Base-by-base conservation (phyloP, 2,329 filamentous ascomycete genomes). In the Alternaria triticimaculans region DNA sequence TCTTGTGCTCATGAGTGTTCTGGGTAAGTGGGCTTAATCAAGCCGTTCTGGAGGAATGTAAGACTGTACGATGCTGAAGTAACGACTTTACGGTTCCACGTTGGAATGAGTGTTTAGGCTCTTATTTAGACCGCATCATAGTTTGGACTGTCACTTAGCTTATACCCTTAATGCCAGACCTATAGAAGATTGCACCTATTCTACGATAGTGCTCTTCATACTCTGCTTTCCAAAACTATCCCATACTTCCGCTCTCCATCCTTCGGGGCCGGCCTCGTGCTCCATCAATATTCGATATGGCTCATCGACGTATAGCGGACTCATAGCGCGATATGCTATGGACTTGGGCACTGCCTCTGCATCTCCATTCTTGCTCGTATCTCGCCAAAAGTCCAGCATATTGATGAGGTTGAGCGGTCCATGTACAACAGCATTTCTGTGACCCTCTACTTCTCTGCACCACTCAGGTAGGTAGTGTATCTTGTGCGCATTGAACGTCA, bases 401-500 rank as follows among this genome's bases (percentile, higher is more conserved):
- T 78, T 75, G 49, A 79, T 90, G 43, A 97, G 85, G 2, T 89
- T 89, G 59, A 99, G 82, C 1, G 96, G 95, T 0, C 96, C 96
- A 75, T 98, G 96, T 57, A 98, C 92, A 9, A 99, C 86, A 25
- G 93, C 83, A 64, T 89, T 87, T 3, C 86, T 85, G 78, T 96
- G 90, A 5, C 92, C 92, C 79, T 98, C 96, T 5, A 89, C 83
- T 11, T 87, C 81, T 26, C 86, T 85, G 60, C 90, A 90, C 82
- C 92, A 97, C 54, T 85, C 77, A 1, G 86, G 87, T 75, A 97
- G 91, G 21, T 96, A 86, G 80, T 99, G 96, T 71, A 99, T 98
- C 23, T 87, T 86, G 79, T 99, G 96, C 1, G 93, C 93, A 80
- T 99, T 99, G 83, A 94, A 96, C 2, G 92, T 95, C 49, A 99